Conservation (phyloP, 306 rosid species). For the Casuarina equisetifolia region DNA sequence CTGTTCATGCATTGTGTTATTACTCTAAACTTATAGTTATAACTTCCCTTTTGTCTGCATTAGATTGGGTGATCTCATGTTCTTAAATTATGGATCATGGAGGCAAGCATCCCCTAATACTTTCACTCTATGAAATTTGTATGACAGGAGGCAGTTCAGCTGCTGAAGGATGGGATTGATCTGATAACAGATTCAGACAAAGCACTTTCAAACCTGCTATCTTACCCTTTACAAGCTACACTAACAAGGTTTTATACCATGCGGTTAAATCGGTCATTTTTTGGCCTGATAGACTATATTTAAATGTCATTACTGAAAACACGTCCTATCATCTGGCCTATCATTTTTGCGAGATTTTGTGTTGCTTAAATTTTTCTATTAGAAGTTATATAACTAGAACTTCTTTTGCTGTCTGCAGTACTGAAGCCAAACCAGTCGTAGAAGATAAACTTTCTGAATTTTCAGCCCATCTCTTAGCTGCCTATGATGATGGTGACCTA, state of each 20-base stretch:
- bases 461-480: constrained; percentile 67
- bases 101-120: constrained; percentile 10
- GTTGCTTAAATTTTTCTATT: not conserved
- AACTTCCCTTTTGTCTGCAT: not conserved
- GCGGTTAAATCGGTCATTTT: constrained; percentile 6
- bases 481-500: constrained; percentile 79
- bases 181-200: constrained; percentile 79
- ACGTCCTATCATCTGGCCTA: not conserved
- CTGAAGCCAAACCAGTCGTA: constrained; percentile 66
- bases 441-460: constrained; percentile 78
- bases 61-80: constrained; percentile 2
- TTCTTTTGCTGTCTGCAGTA: constrained; percentile 56
- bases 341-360: not conserved
- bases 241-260: constrained; percentile 55
- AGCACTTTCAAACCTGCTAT: constrained; percentile 69
- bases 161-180: constrained; percentile 87
- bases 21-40: not conserved
- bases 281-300: not conserved
- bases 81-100: not conserved
- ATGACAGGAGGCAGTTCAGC: constrained; percentile 70
- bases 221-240: constrained; percentile 73
- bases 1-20: not conserved
- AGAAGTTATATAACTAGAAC: not conserved
- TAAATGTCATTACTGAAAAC: not conserved
- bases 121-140: constrained; percentile 14